These are phyloP conservation scores for Aspergillus panamensis DNA, from an alignment of 495 filamentous ascomycete genomes.

Conservation along the genomic window DNA sequence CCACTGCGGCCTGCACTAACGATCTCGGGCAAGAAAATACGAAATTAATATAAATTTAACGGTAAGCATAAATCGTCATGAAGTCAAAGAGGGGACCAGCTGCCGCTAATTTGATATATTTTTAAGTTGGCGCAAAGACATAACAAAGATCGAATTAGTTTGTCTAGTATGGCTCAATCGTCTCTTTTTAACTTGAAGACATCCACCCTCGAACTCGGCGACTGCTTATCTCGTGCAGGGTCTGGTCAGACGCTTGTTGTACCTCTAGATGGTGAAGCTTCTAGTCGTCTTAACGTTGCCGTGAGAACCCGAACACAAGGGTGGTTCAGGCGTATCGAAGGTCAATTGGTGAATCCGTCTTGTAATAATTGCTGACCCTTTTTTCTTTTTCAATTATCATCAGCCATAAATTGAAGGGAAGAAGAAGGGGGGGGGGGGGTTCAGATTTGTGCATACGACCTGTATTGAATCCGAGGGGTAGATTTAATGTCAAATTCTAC, in stretches of 20 bases:
- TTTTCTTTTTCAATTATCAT: background rate
- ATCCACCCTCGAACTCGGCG: background rate
- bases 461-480: too few species aligned
- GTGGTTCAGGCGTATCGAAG: conserved; percentile 53
- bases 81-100: too few species aligned
- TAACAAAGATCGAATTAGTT: too few species aligned
- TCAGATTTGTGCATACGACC: background rate
- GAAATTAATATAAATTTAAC: too few species aligned
- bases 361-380: background rate
- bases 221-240: background rate
- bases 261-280: background rate
- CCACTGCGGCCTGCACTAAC: too few species aligned
- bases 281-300: too few species aligned
- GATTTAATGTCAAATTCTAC: too few species aligned
- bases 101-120: too few species aligned
- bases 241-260: background rate
- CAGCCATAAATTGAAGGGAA: background rate
- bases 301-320: conserved; percentile 40
- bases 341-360: conserved; percentile 35
- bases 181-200: background rate
- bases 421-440: background rate
- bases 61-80: too few species aligned
- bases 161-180: too few species aligned
- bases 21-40: too few species aligned
- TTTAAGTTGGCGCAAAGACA: too few species aligned